Conservation (phyloP, 441 rosid genomes). For the Metrosideros polymorpha region DNA sequence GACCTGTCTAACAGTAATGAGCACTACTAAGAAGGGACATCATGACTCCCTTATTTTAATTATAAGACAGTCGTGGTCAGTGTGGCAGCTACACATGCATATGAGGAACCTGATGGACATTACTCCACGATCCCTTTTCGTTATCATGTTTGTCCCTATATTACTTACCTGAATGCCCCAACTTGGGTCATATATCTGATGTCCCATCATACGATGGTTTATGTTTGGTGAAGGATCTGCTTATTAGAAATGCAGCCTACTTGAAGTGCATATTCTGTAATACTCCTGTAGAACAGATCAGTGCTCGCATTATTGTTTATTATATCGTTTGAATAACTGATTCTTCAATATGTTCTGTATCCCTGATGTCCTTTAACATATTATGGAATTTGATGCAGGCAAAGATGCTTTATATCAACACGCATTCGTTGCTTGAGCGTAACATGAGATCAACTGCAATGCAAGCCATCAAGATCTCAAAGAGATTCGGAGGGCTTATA, state of each 20-base stretch:
- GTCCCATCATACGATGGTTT: not conserved
- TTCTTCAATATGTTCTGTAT: not conserved
- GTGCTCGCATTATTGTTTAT: not conserved
- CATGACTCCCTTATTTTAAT: not conserved
- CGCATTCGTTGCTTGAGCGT: constrained; percentile 69
- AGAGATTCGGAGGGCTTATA: constrained; percentile 58
- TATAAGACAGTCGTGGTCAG: not conserved
- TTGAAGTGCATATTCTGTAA: not conserved
- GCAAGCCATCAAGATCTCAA: constrained; percentile 59
- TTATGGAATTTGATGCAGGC: constrained; percentile 37
- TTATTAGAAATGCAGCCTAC: not conserved
- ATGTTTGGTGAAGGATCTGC: not conserved
- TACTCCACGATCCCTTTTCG: not conserved
- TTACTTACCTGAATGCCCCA: not conserved
- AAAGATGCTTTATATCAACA: constrained; percentile 76
- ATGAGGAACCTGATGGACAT: not conserved
- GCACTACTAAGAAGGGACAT: not conserved
- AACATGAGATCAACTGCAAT: constrained; percentile 63
- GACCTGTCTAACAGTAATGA: not conserved
- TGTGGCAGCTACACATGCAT: not conserved
- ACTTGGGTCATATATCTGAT: not conserved
- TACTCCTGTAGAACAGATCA: not conserved
- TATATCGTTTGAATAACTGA: not conserved
- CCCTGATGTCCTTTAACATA: constrained; percentile 14
- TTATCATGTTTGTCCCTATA: not conserved